Evolutionary conservation across 345 rosid species (phyloP), one percentile per base, ranked within the genome.

Genomic region (Laguncularia racemosa): DNA sequence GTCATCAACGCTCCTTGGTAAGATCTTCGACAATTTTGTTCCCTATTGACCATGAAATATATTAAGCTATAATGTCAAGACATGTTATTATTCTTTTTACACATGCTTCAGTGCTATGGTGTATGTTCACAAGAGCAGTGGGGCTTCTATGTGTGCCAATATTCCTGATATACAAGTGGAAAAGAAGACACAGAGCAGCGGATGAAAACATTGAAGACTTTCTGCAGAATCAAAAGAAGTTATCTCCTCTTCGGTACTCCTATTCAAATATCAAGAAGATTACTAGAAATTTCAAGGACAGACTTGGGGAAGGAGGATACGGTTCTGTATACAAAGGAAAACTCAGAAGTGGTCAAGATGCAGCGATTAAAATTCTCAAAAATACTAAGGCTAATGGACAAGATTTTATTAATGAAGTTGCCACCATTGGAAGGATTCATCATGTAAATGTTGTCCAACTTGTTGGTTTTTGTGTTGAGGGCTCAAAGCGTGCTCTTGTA

Each of bases 401-500:
- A 14, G 55, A 52, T 20, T 52, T 52, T 14, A 52, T 52, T 38
- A 20, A 52, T 52, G 55, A 52, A 20, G 14, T 20, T 52, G 55
- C 16, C 11, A 20, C 33, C 38, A 52, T 52, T 13, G 55, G 55
- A 20, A 52, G 55, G 16, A 52, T 52, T 20, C 55, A 52, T 21
- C 55, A 52, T 52, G 38, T 21, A 15, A 52, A 52, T 52, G 40
- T 52, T 3, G 33, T 20, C 8, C 14, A 52, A 13, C 38, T 52
- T 20, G 13, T 52, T 3, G 55, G 33, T 3, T 52, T 16, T 52
- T 52, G 55, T 50, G 53, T 20, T 50, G 53, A 50, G 53, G 20
- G 53, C 7, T 50, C 19, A 15, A 50, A 50, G 53, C 23, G 53
- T 17, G 53, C 53, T 50, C 53, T 67, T 15, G 60, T 67, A 13